phyloP scores from a whole-genome alignment of 2,329 filamentous ascomycete genomes.

The Alternaria metachromatica region DNA sequence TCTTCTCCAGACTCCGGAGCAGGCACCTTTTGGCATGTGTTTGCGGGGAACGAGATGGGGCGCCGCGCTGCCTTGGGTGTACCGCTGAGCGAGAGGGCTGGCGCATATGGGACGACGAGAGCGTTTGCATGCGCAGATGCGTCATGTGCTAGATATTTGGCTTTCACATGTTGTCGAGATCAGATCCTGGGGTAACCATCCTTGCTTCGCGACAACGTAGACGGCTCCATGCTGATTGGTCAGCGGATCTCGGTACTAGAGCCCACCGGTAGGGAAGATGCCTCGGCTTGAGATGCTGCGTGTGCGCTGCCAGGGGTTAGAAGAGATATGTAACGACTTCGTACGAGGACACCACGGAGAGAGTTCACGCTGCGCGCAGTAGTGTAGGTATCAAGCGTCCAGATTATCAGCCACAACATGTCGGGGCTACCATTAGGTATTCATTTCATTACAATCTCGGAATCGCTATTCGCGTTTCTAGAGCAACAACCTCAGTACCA shows the following conservation, averaged over 20 bases:
- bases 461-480: neutral
- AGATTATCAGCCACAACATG: neutral
- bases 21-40: neutral
- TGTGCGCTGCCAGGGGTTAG: neutral
- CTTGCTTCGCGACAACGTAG: neutral
- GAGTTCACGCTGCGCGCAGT: neutral
- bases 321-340: neutral
- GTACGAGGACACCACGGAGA: constrained; percentile 1
- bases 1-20: neutral
- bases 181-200: neutral
- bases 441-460: neutral
- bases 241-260: neutral
- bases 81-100: neutral
- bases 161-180: neutral
- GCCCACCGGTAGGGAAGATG: neutral
- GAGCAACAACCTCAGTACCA: neutral
- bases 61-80: neutral
- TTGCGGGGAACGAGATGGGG: neutral
- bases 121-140: neutral
- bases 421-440: neutral
- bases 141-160: neutral
- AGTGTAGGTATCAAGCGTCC: neutral
- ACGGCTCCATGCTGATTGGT: neutral
- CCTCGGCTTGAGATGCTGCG: constrained; percentile 5
- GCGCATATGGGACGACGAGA: neutral